Conservation (phyloP, 176 grass and related monocot species). For the Hyparrhenia diplandra region DNA sequence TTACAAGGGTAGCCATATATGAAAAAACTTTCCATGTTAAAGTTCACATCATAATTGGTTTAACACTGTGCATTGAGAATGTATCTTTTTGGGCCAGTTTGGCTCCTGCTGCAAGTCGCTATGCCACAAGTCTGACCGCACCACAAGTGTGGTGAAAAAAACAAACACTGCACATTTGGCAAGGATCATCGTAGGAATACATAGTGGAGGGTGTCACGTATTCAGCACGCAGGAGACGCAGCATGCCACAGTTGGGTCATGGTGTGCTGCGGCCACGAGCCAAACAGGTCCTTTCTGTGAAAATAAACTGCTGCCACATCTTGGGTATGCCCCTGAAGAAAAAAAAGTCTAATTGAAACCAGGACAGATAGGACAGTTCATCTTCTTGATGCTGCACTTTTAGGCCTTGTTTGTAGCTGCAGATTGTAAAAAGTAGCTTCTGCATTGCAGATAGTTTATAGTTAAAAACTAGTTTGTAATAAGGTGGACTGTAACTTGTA, state of each 20-base stretch:
- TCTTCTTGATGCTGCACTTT: not conserved
- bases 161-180: not conserved
- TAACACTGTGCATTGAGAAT: not conserved
- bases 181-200: not conserved
- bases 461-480: no score
- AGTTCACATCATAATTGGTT: not conserved
- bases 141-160: not conserved
- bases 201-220: not conserved
- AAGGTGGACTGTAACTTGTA: no score
- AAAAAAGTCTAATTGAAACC: not conserved
- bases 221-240: no score
- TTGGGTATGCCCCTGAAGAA: not conserved
- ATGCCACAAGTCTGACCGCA: not conserved
- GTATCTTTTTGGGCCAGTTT: not conserved
- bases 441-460: no score
- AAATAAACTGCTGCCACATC: not conserved
- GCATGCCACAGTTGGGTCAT: not conserved
- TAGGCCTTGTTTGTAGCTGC: no score
- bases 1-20: not conserved
- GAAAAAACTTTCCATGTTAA: not conserved
- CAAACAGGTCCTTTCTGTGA: not conserved
- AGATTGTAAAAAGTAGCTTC: no score
- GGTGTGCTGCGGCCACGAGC: not conserved
- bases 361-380: not conserved
- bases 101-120: not conserved